Base-by-base conservation (phyloP, 2,329 filamentous ascomycete species). In the Ceratocystis lukuohia region DNA sequence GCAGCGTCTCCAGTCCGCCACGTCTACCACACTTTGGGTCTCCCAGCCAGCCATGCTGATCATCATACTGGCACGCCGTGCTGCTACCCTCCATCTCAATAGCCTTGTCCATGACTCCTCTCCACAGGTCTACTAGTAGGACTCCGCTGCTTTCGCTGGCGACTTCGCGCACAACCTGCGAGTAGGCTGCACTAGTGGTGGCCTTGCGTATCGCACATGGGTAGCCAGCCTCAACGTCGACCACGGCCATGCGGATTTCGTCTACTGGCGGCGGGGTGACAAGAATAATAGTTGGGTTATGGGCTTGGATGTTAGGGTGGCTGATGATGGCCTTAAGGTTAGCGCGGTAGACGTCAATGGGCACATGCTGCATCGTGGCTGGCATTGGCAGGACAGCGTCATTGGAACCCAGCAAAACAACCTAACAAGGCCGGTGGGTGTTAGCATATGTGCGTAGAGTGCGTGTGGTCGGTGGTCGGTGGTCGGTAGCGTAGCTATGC, bases 401-500 rank as follows among this genome's bases (percentile, higher is more conserved):
- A 73, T 99, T 97, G 71, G 94, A 90, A 20, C 94, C 94, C 68
- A 96, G 86, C 70, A 96, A 87, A 67, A 96, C 76, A 48, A 88
- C 79, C 88, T 91, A 67, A 20, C 33, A 30, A 6, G 30, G 7
- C 15, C 5, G 12, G 5, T n/a, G 8, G 8, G 15, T 59, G 53
- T 62, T 25, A 45, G 57, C n/a, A 12, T 3, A 8, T 53, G 44
- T 6, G 28, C 10, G 4, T 41, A 41, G 10, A 15, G 12, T 4
- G 10, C 37, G 12, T 12, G 37, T 12, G 37, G 37, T 15, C 10
- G 1, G 10, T 15, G 12, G 37, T 15, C 37, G 3, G 37, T 10
- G 10, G 3, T 15, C 37, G 10, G 37, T 4, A 41, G 37, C 0
- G 37, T 15, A 41, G 3, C 37, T 1, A 15, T 5, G 37, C 10